phyloP scores from a whole-genome alignment of 2,329 filamentous ascomycete genomes.

The Fusarium longipes region DNA sequence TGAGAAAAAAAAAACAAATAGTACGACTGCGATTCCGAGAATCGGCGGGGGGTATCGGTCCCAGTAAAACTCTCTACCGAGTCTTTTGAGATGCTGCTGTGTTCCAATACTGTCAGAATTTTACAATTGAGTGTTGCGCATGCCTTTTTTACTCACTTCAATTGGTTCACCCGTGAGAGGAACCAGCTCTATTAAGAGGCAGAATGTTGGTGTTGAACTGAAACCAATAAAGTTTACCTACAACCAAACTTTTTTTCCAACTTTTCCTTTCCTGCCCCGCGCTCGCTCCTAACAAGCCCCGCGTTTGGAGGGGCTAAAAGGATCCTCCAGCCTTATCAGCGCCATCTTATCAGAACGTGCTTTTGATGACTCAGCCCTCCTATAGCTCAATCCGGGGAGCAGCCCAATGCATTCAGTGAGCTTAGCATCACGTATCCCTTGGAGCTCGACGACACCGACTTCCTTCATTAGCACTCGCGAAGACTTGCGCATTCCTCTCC shows the following conservation, averaged over 20 bases:
- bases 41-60: conserved; percentile 30
- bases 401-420: conserved; percentile 12
- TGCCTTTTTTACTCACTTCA: conserved; percentile 2
- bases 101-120: neutral
- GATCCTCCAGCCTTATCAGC: conserved; percentile 4
- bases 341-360: conserved; percentile 15
- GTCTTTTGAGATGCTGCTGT: conserved; percentile 15
- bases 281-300: conserved; percentile 26
- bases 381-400: conserved; percentile 1
- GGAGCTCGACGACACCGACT: conserved; percentile 11
- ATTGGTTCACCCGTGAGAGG: conserved; percentile 38
- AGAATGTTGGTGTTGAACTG: conserved; percentile 26
- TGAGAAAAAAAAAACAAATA: conserved; percentile 13
- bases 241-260: conserved; percentile 31
- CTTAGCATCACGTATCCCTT: conserved; percentile 21
- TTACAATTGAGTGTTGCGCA: neutral
- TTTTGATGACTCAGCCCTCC: conserved; percentile 17
- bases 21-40: conserved; percentile 32
- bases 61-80: conserved; percentile 10
- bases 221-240: conserved; percentile 21
- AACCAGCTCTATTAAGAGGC: conserved; percentile 36
- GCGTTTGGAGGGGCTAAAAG: conserved; percentile 4
- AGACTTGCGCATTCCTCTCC: neutral
- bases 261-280: conserved; percentile 29
- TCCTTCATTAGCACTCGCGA: neutral